These are phyloP conservation scores for Anthostomella pinea DNA, from an alignment of 2,329 filamentous ascomycete species.

Conservation along the genomic window DNA sequence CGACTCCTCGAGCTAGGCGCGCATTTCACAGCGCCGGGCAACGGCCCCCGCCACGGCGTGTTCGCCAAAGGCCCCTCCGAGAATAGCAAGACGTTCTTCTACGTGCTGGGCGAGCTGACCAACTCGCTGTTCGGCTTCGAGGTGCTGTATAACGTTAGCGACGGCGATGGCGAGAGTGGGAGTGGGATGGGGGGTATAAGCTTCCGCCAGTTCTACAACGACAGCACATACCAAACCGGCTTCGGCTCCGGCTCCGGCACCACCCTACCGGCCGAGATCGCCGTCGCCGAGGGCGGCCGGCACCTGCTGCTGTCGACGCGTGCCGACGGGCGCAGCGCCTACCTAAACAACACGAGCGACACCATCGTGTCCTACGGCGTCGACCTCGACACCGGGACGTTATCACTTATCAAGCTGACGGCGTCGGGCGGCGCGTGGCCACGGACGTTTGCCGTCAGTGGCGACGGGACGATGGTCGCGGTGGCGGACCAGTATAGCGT, in stretches of 20 bases:
- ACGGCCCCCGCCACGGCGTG: conserved; percentile 6
- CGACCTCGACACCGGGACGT: conserved; percentile 5
- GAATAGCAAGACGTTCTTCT: conserved; percentile 9
- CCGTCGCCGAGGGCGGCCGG: conserved; percentile 1
- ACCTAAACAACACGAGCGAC: conserved; percentile 4
- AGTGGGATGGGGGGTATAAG: conserved; percentile 2
- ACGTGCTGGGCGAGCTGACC: conserved; percentile 6
- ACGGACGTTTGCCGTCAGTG: conserved; percentile 4
- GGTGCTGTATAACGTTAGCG: no score
- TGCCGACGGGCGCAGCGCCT: conserved; percentile 1
- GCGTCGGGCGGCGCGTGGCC: conserved; percentile 6
- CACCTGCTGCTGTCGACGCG: conserved; percentile 7
- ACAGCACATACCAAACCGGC: conserved; percentile 6
- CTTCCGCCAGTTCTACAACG: conserved; percentile 8
- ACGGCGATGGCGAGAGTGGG: no score
- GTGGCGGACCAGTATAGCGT: conserved; percentile 6
- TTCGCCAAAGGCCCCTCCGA: conserved; percentile 4
- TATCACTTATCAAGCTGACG: conserved; percentile 3
- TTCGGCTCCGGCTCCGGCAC: conserved; percentile 4
- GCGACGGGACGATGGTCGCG: conserved; percentile 6
- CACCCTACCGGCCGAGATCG: conserved; percentile 5
- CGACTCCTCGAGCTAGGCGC: conserved; percentile 3
- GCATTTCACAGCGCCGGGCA: conserved; percentile 5
- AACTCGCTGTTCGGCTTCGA: conserved; percentile 9
- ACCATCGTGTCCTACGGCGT: conserved; percentile 3